These are phyloP conservation scores for Geotrichum macrosporum DNA, from an alignment of 1,139 yeast species.

Conservation along the genomic window DNA sequence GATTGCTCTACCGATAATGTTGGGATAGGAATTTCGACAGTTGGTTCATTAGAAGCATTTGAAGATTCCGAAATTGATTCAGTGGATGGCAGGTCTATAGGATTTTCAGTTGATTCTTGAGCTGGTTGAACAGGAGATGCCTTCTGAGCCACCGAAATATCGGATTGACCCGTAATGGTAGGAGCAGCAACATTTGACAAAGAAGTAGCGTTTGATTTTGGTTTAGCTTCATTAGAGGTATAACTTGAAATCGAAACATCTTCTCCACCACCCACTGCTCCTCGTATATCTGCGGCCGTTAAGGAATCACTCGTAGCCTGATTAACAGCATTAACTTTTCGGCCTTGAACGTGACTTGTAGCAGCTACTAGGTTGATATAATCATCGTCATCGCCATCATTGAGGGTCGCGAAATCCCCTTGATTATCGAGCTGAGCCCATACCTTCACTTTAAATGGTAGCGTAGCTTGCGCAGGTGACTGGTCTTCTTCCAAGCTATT, in stretches of 20 bases:
- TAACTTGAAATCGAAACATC: slow-evolving; percentile 44
- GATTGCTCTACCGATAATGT: not conserved
- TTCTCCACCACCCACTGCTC: slow-evolving; percentile 56
- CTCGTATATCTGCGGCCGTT: slow-evolving; percentile 56
- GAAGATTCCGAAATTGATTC: not conserved
- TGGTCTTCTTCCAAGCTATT: not conserved
- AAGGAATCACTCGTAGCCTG: slow-evolving; percentile 37
- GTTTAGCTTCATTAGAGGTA: slow-evolving; percentile 21
- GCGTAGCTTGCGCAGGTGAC: slow-evolving; percentile 28
- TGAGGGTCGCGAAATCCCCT: slow-evolving; percentile 30
- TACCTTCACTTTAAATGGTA: slow-evolving; percentile 42
- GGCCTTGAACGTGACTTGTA: slow-evolving; percentile 18
- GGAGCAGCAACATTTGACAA: too few relatives aligned
- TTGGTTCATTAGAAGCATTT: slow-evolving; percentile 8
- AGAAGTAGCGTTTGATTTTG: slow-evolving; percentile 4
- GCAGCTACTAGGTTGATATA: slow-evolving; percentile 33
- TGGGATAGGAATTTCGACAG: too few relatives aligned
- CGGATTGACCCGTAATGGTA: too few relatives aligned
- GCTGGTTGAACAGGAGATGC: too few relatives aligned
- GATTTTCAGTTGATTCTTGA: slow-evolving; percentile 1
- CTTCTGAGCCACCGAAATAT: too few relatives aligned
- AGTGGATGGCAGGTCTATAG: not conserved
- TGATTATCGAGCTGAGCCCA: slow-evolving; percentile 41
- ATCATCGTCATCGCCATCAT: slow-evolving; percentile 44
- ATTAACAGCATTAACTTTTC: slow-evolving; percentile 13